Evolutionary conservation across 106 monocot species (phyloP).

Genomic region (Platanthera guangdongensis): DNA sequence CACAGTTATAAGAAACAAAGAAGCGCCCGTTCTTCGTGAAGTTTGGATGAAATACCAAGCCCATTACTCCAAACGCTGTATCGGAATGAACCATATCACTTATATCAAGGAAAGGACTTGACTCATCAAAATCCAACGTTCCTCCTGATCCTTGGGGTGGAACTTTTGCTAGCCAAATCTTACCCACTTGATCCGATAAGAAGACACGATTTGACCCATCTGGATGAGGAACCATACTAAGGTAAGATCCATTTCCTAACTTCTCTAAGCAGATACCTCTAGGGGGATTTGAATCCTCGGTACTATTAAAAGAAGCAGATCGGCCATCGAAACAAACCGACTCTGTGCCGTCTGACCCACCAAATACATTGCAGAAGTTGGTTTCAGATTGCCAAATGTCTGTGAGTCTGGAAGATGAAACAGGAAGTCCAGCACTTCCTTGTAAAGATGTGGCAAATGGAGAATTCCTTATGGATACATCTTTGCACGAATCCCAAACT

Average conservation of each 20-base stretch:
- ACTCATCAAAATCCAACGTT: conserved; percentile 44
- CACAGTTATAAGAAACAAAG: conserved; percentile 69
- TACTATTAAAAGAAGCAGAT: conserved; percentile 50
- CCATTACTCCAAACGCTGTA: conserved; percentile 59
- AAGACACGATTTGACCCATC: conserved; percentile 95
- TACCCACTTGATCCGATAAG: conserved; percentile 65
- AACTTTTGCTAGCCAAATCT: conserved; percentile 73
- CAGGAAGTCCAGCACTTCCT: conserved; percentile 20
- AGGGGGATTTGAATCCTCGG: conserved; percentile 32
- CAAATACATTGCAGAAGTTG: conserved; percentile 75
- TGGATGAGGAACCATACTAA: conserved; percentile 75
- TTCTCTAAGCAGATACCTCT: conserved; percentile 85
- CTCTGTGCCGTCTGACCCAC: conserved; percentile 38
- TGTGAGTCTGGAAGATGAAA: conserved; percentile 52
- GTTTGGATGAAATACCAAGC: conserved; percentile 85
- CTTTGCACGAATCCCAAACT: conserved; percentile 81
- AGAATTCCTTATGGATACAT: conserved; percentile 42
- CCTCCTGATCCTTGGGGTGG: conserved; percentile 65
- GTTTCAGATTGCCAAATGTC: conserved; percentile 72
- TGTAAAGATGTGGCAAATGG: conserved; percentile 59
- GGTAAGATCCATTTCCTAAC: conserved; percentile 62
- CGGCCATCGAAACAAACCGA: conserved; percentile 73
- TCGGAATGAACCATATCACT: conserved; percentile 60
- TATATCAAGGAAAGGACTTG: conserved; percentile 72
- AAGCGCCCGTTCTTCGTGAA: conserved; percentile 66